Evolutionary conservation across 768 basidiomycete genomes (phyloP).

Genomic region (Gyrodon lividus): DNA sequence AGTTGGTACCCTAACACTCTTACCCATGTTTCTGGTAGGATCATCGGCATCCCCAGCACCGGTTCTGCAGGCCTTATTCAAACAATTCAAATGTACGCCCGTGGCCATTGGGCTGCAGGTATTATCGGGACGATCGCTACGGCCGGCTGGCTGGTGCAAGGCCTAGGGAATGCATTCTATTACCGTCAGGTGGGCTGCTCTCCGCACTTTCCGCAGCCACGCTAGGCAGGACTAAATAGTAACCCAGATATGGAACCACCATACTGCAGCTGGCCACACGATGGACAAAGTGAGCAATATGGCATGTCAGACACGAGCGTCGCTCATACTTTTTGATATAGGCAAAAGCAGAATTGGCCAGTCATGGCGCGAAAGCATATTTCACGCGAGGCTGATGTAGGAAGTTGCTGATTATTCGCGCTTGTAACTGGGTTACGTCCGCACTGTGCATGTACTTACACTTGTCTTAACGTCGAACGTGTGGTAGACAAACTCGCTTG

Average conservation of each 20-base stretch:
- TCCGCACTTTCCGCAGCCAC: constrained; percentile 13
- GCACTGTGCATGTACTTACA: constrained; percentile 19
- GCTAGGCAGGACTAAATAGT: constrained; percentile 6
- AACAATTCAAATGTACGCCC: constrained; percentile 77
- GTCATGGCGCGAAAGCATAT: constrained; percentile 84
- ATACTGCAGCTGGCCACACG: constrained; percentile 82
- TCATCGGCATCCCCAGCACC: constrained; percentile 93
- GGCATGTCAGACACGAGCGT: not conserved
- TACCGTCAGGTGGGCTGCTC: constrained; percentile 62
- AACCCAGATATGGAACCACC: constrained; percentile 70
- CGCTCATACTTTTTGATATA: constrained; percentile 32
- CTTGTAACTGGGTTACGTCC: constrained; percentile 3
- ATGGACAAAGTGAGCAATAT: constrained; percentile 68
- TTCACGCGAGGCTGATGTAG: constrained; percentile 70
- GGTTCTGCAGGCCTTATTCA: constrained; percentile 95
- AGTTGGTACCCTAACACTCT: constrained; percentile 20
- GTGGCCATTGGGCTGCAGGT: constrained; percentile 73
- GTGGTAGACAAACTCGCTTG: not conserved
- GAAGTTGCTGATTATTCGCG: constrained; percentile 8
- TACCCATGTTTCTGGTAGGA: constrained; percentile 48
- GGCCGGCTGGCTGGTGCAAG: constrained; percentile 86
- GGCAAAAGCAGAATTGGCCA: constrained; percentile 83
- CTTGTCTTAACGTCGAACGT: constrained; percentile 2
- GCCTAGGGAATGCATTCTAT: constrained; percentile 75
- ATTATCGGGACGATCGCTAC: constrained; percentile 80